Evolutionary conservation across 2,329 filamentous ascomycete genomes (phyloP).

Genomic region (Elsinoe necatrix): DNA sequence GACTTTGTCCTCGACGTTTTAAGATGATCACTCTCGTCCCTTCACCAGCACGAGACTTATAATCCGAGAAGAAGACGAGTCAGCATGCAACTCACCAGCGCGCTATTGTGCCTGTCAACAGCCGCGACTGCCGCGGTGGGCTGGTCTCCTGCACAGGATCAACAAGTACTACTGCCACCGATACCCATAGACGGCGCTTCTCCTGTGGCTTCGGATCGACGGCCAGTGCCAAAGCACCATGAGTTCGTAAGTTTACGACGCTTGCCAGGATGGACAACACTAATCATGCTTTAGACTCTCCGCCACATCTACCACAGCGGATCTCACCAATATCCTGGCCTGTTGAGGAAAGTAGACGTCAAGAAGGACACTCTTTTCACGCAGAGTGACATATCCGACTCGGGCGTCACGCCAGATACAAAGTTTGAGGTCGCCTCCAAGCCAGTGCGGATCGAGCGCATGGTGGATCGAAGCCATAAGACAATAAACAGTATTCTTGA

Average conservation of each 20-base stretch:
- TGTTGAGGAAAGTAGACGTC: constrained; percentile 72
- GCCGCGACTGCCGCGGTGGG: background rate
- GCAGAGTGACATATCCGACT: background rate
- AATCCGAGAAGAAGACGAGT: background rate
- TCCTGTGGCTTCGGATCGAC: background rate
- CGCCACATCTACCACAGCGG: constrained; percentile 92
- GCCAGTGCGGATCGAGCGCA: constrained; percentile 58
- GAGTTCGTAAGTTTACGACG: constrained; percentile 24
- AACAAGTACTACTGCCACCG: constrained; percentile 18
- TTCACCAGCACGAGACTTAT: background rate
- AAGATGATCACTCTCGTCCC: background rate
- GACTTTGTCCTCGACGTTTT: background rate
- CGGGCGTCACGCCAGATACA: background rate
- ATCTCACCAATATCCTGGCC: constrained; percentile 63
- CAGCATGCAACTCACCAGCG: background rate
- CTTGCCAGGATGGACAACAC: background rate
- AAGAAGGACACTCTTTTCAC: background rate
- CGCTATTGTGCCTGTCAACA: background rate
- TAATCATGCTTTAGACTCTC: constrained; percentile 44
- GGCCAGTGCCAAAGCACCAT: constrained; percentile 6
- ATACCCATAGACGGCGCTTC: background rate
- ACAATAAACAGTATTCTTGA: constrained; percentile 73
- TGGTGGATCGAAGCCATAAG: constrained; percentile 67
- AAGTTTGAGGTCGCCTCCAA: constrained; percentile 54
- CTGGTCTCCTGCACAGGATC: background rate